Evolutionary conservation across 257 asterid genomes (phyloP).

Genomic region (Jacaranda copaia): DNA sequence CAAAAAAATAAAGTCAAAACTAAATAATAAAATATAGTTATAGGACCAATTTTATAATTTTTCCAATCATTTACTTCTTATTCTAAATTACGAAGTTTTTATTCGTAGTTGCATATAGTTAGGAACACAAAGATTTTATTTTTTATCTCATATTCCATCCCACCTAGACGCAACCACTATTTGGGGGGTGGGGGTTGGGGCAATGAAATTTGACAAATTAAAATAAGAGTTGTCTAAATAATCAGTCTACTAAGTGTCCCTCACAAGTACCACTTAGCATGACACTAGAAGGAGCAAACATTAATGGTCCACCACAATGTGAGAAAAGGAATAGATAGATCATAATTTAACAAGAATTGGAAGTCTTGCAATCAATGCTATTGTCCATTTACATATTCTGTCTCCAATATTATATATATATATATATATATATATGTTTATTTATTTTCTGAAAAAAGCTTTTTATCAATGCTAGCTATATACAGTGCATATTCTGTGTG

Average conservation of each 20-base stretch:
- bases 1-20: too few species aligned
- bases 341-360: constrained; percentile 24
- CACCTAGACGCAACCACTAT: background rate
- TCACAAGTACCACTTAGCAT: background rate
- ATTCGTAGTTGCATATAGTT: too few species aligned
- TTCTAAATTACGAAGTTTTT: too few species aligned
- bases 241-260: background rate
- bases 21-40: too few species aligned
- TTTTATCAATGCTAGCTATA: constrained; percentile 5
- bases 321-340: constrained; percentile 18
- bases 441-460: background rate
- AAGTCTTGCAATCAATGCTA: constrained; percentile 25
- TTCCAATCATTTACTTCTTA: too few species aligned
- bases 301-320: constrained; percentile 44
- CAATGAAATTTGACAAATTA: background rate
- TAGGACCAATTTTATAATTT: too few species aligned
- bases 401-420: constrained; percentile 29
- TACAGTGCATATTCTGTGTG: constrained; percentile 31
- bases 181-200: background rate
- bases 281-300: background rate
- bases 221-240: background rate
- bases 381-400: constrained; percentile 26
- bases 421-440: background rate
- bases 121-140: too few species aligned
- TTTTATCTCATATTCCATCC: background rate